phyloP scores from a whole-genome alignment of 2,329 filamentous ascomycete species.

The Botryosphaeria dothidea region DNA sequence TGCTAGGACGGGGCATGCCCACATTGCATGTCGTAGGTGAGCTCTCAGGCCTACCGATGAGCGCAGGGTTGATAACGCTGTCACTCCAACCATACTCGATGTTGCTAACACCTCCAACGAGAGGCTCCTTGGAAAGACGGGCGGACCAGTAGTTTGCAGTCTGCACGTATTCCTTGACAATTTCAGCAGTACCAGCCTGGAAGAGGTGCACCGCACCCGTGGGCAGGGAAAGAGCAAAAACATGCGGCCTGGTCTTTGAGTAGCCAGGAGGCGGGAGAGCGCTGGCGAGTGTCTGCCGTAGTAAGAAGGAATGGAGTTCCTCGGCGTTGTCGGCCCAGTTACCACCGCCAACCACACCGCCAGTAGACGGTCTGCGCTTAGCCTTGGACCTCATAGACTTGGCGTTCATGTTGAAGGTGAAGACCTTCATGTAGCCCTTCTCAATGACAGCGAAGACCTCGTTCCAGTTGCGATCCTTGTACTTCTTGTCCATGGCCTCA shows the following conservation, averaged over 20 bases:
- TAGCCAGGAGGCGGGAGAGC: constrained; percentile 89
- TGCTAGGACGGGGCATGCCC: constrained; percentile 56
- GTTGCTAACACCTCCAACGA: constrained; percentile 91
- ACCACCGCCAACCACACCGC: constrained; percentile 81
- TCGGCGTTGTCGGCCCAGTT: constrained; percentile 99
- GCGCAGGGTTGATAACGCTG: constrained; percentile 64
- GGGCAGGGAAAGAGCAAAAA: constrained; percentile 90
- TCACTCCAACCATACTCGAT: constrained; percentile 98
- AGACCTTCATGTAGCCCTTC: constrained; percentile 89
- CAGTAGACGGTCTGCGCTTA: constrained; percentile 55
- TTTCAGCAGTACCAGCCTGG: constrained; percentile 93
- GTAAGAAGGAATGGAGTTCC: constrained; percentile 79
- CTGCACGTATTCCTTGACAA: constrained; percentile 89
- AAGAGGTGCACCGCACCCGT: constrained; percentile 97
- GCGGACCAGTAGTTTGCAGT: constrained; percentile 99
- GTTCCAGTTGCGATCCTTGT: constrained; percentile 91
- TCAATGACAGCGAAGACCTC: constrained; percentile 96
- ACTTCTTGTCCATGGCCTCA: constrained; percentile 84
- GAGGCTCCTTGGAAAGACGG: constrained; percentile 86
- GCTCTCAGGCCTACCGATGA: constrained; percentile 44
- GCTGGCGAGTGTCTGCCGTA: constrained; percentile 90
- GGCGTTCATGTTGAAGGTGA: constrained; percentile 79
- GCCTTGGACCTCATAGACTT: constrained; percentile 73
- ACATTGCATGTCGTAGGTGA: constrained; percentile 27
- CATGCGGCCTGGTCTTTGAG: constrained; percentile 83